A percentile compares a stretch with the other conserved stretches of the same genome.
phyloP scores from a whole-genome alignment of 805 yeast species.

The Saccharomycopsis schoenii region DNA sequence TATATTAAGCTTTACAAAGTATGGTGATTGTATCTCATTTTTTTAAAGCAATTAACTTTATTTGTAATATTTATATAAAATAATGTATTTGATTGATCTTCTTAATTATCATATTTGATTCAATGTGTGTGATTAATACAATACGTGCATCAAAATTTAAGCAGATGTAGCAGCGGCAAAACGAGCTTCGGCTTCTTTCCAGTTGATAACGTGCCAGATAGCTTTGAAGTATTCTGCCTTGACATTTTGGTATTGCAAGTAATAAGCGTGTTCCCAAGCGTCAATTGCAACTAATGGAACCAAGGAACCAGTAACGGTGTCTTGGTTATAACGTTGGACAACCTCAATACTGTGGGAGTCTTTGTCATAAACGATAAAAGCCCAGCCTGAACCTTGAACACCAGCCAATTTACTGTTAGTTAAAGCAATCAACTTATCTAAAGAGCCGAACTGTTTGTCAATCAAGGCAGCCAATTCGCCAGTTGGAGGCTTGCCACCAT shows the following conservation, averaged over 20 bases:
- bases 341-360: conserved; percentile 68
- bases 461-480: conserved; percentile 54
- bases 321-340: conserved; percentile 78
- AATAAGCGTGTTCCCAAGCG: conserved; percentile 96
- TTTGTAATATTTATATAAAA: neutral
- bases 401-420: conserved; percentile 73
- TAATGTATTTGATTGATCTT: too few relatives aligned
- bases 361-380: conserved; percentile 75
- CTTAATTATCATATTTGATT: too few relatives aligned
- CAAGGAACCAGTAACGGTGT: conserved; percentile 60
- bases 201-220: conserved; percentile 89
- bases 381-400: conserved; percentile 95
- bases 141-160: neutral
- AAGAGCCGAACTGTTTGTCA: conserved; percentile 54
- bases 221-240: conserved; percentile 89
- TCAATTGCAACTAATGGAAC: conserved; percentile 81
- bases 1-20: too few relatives aligned
- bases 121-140: too few relatives aligned
- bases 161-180: conserved; percentile 27
- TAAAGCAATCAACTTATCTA: conserved; percentile 53
- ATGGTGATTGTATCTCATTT: neutral
- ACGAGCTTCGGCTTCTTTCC: conserved; percentile 83
- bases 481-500: conserved; percentile 63
- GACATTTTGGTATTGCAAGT: conserved; percentile 85
- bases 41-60: neutral